These are phyloP conservation scores for Penicillium mononematosum DNA, from an alignment of 495 filamentous ascomycete species.

Conservation along the genomic window DNA sequence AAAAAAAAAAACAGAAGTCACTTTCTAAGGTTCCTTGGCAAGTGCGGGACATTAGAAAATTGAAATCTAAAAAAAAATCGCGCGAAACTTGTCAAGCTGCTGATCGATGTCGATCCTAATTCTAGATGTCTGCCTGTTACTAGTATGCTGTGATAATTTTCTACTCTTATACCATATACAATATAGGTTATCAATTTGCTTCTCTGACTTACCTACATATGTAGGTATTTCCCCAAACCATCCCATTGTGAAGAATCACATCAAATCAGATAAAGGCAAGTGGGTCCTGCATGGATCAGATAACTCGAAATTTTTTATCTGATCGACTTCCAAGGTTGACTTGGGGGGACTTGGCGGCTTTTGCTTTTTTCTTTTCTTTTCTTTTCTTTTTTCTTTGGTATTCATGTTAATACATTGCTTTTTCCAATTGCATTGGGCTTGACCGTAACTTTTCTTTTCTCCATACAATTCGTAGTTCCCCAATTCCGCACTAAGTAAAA, in stretches of 20 bases:
- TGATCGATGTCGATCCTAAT: slow-evolving; percentile 1
- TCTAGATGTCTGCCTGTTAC: background rate
- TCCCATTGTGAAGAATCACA: background rate
- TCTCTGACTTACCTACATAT: no score
- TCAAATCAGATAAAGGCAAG: slow-evolving; percentile 16
- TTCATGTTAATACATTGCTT: background rate
- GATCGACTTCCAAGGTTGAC: slow-evolving; percentile 22
- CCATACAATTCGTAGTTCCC: background rate
- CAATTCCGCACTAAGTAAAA: background rate
- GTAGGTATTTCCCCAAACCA: no score
- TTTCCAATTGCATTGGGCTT: slow-evolving; percentile 2
- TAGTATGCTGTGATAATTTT: no score
- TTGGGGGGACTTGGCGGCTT: slow-evolving; percentile 1
- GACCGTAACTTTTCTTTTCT: slow-evolving; percentile 1
- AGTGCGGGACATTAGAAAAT: background rate
- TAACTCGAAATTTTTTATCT: slow-evolving; percentile 36
- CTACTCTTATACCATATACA: no score
- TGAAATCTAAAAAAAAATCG: background rate
- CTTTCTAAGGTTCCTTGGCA: background rate
- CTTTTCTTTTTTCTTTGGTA: background rate
- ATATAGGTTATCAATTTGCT: no score
- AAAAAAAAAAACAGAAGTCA: background rate
- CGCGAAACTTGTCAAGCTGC: background rate
- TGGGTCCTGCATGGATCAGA: slow-evolving; percentile 36
- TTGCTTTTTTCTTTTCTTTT: background rate